phyloP scores from a whole-genome alignment of 768 basidiomycete species.

The Leccinum imitatum region DNA sequence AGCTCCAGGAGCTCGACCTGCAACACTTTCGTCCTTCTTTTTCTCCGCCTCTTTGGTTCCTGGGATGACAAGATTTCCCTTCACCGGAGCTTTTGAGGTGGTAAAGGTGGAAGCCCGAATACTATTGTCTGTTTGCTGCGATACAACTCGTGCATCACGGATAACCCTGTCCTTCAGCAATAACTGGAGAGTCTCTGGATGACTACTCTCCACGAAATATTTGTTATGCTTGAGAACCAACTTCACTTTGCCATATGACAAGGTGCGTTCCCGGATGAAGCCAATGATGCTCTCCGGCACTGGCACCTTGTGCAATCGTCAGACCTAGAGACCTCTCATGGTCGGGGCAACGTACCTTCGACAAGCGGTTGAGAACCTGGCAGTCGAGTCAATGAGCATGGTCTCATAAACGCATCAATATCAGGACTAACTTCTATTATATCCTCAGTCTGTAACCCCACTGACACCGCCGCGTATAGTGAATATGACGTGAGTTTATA shows the following conservation, averaged over 20 bases:
- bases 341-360: slow-evolving; percentile 47
- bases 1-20: slow-evolving; percentile 30
- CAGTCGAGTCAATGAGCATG: slow-evolving; percentile 34
- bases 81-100: slow-evolving; percentile 76
- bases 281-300: slow-evolving; percentile 83
- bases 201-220: slow-evolving; percentile 94
- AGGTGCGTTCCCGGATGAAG: slow-evolving; percentile 90
- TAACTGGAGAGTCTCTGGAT: slow-evolving; percentile 88
- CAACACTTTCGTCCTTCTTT: slow-evolving; percentile 59
- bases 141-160: slow-evolving; percentile 76
- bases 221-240: slow-evolving; percentile 97
- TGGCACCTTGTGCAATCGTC: slow-evolving; percentile 61
- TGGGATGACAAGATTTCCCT: slow-evolving; percentile 82
- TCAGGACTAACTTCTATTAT: slow-evolving; percentile 84
- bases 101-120: slow-evolving; percentile 77
- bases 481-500: slow-evolving; percentile 99
- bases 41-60: slow-evolving; percentile 77
- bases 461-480: slow-evolving; percentile 96
- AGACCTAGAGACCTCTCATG: slow-evolving; percentile 2
- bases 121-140: slow-evolving; percentile 67
- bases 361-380: slow-evolving; percentile 78
- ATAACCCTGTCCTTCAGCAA: slow-evolving; percentile 86
- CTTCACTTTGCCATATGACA: slow-evolving; percentile 98
- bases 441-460: slow-evolving; percentile 95
- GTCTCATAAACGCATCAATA: slow-evolving; percentile 15